These are phyloP conservation scores for Crucihimalaya himalaica DNA, from an alignment of 345 rosid genomes.

Conservation along the genomic window DNA sequence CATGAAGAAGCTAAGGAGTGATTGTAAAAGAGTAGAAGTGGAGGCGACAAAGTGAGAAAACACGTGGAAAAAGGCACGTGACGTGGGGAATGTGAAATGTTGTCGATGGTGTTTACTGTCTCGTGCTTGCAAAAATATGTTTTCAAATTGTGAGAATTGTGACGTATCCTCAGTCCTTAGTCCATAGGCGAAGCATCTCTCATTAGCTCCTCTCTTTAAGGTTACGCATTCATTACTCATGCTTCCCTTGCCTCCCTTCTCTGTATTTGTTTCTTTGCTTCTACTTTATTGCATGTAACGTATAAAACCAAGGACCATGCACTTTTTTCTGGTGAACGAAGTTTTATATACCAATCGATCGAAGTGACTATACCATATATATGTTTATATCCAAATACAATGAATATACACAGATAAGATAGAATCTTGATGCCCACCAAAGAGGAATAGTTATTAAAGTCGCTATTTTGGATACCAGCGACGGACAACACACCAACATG, in stretches of 20 bases:
- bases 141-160: constrained; percentile 30
- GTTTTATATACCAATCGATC: not conserved
- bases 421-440: not conserved
- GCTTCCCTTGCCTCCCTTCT: constrained; percentile 14
- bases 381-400: not conserved
- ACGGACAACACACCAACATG: not conserved
- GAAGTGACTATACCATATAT: not conserved
- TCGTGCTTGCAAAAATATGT: constrained; percentile 38
- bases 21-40: constrained; percentile 3
- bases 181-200: constrained; percentile 40
- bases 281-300: constrained; percentile 18
- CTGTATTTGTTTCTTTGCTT: constrained; percentile 1
- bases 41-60: constrained; percentile 35
- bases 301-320: constrained; percentile 13
- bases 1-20: constrained; percentile 24
- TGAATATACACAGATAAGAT: not conserved
- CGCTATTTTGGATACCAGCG: not conserved
- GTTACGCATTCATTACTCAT: constrained; percentile 41
- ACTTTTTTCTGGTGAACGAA: not conserved
- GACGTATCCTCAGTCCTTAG: constrained; percentile 35
- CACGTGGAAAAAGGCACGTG: constrained; percentile 46
- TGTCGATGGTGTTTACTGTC: constrained; percentile 29
- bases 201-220: constrained; percentile 43
- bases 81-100: constrained; percentile 38
- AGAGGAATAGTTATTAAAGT: not conserved